phyloP scores from a whole-genome alignment of 148 eudicot genomes.

The Hydrangea macrophylla region DNA sequence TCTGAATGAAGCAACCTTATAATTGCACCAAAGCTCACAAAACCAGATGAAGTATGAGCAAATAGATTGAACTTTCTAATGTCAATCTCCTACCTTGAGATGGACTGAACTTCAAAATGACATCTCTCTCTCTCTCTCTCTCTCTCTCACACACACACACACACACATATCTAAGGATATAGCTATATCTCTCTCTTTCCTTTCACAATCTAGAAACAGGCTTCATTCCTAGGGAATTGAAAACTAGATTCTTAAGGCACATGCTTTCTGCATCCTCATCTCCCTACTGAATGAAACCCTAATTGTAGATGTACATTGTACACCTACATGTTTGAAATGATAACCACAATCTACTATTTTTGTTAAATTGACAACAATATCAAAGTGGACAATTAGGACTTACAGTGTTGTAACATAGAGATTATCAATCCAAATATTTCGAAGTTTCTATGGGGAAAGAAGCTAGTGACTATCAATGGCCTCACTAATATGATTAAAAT shows the following conservation, averaged over 20 bases:
- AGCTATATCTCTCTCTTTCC: no score
- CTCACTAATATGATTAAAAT: no score
- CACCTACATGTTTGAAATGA: no score
- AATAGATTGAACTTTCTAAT: no score
- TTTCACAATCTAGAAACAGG: neutral
- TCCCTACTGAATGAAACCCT: slow-evolving; percentile 2
- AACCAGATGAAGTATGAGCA: no score
- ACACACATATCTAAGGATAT: no score
- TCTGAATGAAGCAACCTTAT: no score
- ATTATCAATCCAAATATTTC: neutral
- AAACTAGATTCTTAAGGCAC: neutral
- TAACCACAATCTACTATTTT: neutral
- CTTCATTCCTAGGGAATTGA: neutral
- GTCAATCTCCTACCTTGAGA: no score
- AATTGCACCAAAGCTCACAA: no score
- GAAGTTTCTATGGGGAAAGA: neutral
- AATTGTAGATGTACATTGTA: no score
- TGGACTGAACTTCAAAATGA: neutral
- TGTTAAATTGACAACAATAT: no score
- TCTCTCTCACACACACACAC: no score
- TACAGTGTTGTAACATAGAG: neutral
- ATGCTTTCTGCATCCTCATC: neutral
- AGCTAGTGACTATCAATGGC: neutral
- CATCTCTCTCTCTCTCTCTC: neutral
- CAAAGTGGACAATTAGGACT: neutral